Conservation (phyloP, 1,139 yeast genomes). For the Lodderomyces pseudojiufengensis region DNA sequence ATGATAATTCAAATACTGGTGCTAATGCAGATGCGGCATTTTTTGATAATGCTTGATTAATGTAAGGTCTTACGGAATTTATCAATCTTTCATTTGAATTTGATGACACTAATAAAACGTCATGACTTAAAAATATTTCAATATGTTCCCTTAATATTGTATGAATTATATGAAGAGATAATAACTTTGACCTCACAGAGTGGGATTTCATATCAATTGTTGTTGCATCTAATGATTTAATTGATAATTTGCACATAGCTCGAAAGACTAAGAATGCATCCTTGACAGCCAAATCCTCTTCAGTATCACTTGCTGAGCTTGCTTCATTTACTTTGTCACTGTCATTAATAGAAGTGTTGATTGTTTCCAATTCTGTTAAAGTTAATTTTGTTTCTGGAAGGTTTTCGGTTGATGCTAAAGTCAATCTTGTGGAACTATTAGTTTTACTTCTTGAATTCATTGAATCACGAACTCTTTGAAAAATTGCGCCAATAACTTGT, state of each 20-base stretch:
- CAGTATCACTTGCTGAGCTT: conserved; percentile 40
- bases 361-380: conserved; percentile 52
- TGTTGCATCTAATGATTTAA: conserved; percentile 71
- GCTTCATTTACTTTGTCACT: conserved; percentile 52
- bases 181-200: conserved; percentile 83
- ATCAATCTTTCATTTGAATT: conserved; percentile 63
- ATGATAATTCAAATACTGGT: conserved; percentile 86
- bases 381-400: conserved; percentile 41
- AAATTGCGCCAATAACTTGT: conserved; percentile 83
- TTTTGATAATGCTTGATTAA: conserved; percentile 78
- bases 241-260: conserved; percentile 90
- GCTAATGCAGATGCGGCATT: conserved; percentile 92
- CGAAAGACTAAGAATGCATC: conserved; percentile 93
- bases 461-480: conserved; percentile 61
- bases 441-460: conserved; percentile 18
- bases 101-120: conserved; percentile 56
- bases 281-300: conserved; percentile 67
- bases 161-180: conserved; percentile 85
- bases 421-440: conserved; percentile 8
- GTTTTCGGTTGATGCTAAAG: conserved; percentile 1
- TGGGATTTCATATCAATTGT: conserved; percentile 83
- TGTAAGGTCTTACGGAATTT: conserved; percentile 78
- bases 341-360: conserved; percentile 49
- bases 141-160: conserved; percentile 82
- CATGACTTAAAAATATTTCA: conserved; percentile 69